Evolutionary conservation across 352 stramenopile species (phyloP).

Genomic region (Globisporangium heterothallicum): DNA sequence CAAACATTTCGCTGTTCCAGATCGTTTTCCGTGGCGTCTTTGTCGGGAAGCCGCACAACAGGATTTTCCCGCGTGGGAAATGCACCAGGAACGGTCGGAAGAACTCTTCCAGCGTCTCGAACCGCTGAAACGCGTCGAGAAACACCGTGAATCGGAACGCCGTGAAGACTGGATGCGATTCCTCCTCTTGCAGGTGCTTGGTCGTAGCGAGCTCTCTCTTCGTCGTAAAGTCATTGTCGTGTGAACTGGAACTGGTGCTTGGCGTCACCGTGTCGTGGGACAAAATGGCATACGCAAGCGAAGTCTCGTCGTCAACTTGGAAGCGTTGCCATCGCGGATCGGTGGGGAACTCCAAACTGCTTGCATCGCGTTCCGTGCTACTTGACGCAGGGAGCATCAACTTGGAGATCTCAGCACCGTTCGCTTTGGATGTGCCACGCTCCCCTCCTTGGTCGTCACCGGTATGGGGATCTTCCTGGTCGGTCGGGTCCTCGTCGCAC

Average conservation of each 20-base stretch:
- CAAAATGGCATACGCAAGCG: slow-evolving; percentile 45
- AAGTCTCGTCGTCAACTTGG: slow-evolving; percentile 36
- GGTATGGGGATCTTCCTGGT: slow-evolving; percentile 3
- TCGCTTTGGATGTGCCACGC: background rate
- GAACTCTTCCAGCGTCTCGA: slow-evolving; percentile 55
- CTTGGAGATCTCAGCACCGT: background rate
- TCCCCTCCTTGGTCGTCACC: background rate
- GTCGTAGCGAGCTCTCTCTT: slow-evolving; percentile 8
- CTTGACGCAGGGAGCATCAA: slow-evolving; percentile 4
- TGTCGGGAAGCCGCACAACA: slow-evolving; percentile 56
- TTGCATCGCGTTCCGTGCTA: slow-evolving; percentile 11
- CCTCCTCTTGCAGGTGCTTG: slow-evolving; percentile 12
- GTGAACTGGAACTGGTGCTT: background rate
- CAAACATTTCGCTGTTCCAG: slow-evolving; percentile 49
- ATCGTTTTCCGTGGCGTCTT: slow-evolving; percentile 24
- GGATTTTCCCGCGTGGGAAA: slow-evolving; percentile 58
- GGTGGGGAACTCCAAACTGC: slow-evolving; percentile 29
- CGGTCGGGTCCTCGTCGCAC: background rate
- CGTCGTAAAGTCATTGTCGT: background rate
- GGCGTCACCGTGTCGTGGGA: slow-evolving; percentile 19
- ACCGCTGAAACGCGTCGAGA: slow-evolving; percentile 54
- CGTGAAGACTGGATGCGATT: slow-evolving; percentile 3
- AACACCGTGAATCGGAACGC: slow-evolving; percentile 61
- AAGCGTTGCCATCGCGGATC: slow-evolving; percentile 38
- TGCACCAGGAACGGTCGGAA: slow-evolving; percentile 49